These are phyloP conservation scores for Heritiera littoralis DNA, from an alignment of 345 rosid species.

Conservation along the genomic window DNA sequence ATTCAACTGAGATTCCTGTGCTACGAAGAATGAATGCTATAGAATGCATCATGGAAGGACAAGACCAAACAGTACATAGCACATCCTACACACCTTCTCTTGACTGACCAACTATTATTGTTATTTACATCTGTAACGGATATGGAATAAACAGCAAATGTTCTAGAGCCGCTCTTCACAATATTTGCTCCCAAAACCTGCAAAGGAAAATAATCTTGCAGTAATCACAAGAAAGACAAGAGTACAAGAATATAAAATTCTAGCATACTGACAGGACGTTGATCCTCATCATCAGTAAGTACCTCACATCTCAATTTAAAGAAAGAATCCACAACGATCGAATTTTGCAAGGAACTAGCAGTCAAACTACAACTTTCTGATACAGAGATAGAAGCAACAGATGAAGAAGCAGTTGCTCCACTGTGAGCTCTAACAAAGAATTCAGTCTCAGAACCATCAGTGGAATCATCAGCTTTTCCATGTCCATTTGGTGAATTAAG, in stretches of 20 bases:
- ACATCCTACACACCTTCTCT: constrained; percentile 74
- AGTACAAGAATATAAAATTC: constrained; percentile 15
- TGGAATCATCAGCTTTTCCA: constrained; percentile 49
- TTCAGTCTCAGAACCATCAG: constrained; percentile 73
- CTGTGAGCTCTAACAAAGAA: constrained; percentile 58
- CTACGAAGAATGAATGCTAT: constrained; percentile 14
- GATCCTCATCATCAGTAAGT: constrained; percentile 29
- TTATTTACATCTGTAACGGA: constrained; percentile 83
- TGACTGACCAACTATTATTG: constrained; percentile 90
- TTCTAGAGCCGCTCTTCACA: constrained; percentile 83
- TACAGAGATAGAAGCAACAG: constrained; percentile 46
- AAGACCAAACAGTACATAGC: constrained; percentile 27
- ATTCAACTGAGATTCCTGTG: not conserved
- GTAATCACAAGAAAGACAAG: constrained; percentile 13
- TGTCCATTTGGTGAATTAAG: constrained; percentile 42
- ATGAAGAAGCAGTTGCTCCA: constrained; percentile 73
- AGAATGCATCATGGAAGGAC: constrained; percentile 5
- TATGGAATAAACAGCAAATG: constrained; percentile 90
- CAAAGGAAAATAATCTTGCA: constrained; percentile 36
- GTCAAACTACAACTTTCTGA: constrained; percentile 43
- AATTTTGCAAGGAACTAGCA: constrained; percentile 49
- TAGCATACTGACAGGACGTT: constrained; percentile 19
- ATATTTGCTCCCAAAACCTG: constrained; percentile 97
- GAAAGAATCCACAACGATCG: constrained; percentile 71
- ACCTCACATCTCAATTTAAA: constrained; percentile 95